These are phyloP conservation scores for Vigna hirtella DNA, from an alignment of 306 rosid species.

Conservation along the genomic window DNA sequence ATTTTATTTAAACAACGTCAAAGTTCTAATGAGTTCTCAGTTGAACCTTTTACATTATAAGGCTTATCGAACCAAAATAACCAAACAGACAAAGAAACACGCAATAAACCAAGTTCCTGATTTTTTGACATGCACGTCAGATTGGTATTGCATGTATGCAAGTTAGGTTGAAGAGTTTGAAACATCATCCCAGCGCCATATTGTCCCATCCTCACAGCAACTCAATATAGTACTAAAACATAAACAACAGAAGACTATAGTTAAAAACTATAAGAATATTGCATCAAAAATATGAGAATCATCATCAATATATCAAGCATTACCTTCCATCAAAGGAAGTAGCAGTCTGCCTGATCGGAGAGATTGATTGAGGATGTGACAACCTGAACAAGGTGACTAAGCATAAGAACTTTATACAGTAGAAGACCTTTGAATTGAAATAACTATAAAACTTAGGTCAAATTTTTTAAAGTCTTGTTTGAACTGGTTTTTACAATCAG, in stretches of 20 bases:
- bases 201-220: conserved; percentile 95
- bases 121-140: conserved; percentile 11
- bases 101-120: conserved; percentile 8
- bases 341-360: conserved; percentile 93
- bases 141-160: neutral
- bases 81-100: neutral
- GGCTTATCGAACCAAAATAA: neutral
- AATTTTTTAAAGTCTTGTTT: neutral
- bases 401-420: conserved; percentile 15
- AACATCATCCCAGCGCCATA: conserved; percentile 97
- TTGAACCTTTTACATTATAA: neutral
- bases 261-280: neutral
- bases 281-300: conserved; percentile 18
- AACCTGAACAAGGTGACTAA: conserved; percentile 57
- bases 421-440: conserved; percentile 7
- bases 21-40: neutral
- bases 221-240: conserved; percentile 82
- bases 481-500: neutral
- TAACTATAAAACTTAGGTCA: neutral
- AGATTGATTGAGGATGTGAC: conserved; percentile 83
- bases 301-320: conserved; percentile 15
- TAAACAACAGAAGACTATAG: neutral
- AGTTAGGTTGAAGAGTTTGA: conserved; percentile 42
- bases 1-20: neutral
- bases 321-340: conserved; percentile 94